Conservation (phyloP, 2,329 filamentous ascomycete genomes). For the Talaromyces sp. region DNA sequence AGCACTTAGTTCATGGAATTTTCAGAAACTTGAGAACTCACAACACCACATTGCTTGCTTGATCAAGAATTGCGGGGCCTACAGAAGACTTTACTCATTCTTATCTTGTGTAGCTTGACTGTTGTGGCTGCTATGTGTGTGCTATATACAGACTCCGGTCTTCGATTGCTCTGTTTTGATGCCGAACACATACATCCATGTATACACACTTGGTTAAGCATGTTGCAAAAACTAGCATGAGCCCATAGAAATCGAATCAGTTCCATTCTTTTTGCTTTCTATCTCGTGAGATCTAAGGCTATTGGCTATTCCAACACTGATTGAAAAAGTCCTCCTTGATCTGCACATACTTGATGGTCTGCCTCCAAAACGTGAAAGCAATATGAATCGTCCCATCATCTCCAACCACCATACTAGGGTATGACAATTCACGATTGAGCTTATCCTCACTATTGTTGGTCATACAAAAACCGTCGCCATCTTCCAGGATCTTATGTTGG, state of each 20-base stretch:
- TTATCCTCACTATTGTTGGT: slow-evolving; percentile 45
- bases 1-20: background rate
- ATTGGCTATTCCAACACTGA: no score
- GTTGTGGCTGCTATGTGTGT: background rate
- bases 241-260: no score
- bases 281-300: no score
- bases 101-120: background rate
- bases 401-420: slow-evolving; percentile 41
- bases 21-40: background rate
- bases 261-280: no score
- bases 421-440: slow-evolving; percentile 44
- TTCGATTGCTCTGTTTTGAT: background rate
- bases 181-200: no score
- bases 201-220: no score
- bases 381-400: slow-evolving; percentile 32
- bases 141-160: background rate
- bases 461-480: slow-evolving; percentile 46
- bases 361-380: slow-evolving; percentile 44
- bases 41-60: background rate
- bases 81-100: background rate
- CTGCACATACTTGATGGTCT: slow-evolving; percentile 42
- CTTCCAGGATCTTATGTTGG: slow-evolving; percentile 40
- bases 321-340: slow-evolving; percentile 23
- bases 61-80: background rate
- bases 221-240: no score